Percentiles rank a stretch among this genome's conserved stretches.
phyloP scores from a whole-genome alignment of 495 filamentous ascomycete species.

The Xeromyces bisporus region DNA sequence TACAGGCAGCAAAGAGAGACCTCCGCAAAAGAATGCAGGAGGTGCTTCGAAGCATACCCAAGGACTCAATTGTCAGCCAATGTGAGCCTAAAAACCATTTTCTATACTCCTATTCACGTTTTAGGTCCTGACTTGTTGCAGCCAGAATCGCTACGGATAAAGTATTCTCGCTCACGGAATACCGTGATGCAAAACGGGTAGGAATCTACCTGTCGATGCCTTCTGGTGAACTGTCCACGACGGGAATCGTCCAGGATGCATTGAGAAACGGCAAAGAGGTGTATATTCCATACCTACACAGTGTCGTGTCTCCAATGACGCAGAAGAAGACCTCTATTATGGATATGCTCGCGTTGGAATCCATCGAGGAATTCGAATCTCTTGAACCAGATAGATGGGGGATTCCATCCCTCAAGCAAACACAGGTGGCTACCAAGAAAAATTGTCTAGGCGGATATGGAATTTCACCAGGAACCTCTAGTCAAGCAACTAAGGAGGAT shows the following conservation, averaged over 20 bases:
- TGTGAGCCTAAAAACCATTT: conserved; percentile 38
- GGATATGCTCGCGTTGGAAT: conserved; percentile 78
- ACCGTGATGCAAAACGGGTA: conserved; percentile 52
- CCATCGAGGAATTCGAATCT: conserved; percentile 55
- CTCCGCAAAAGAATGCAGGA: conserved; percentile 52
- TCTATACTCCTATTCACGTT: not conserved
- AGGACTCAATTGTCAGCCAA: conserved; percentile 42
- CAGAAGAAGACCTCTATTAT: conserved; percentile 46
- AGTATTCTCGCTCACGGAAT: conserved; percentile 46
- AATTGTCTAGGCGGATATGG: conserved; percentile 47
- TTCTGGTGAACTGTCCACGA: conserved; percentile 63
- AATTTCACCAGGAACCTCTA: conserved; percentile 4
- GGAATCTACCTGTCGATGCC: conserved; percentile 93
- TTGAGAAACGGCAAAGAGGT: conserved; percentile 62
- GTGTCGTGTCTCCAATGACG: conserved; percentile 22
- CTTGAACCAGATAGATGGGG: conserved; percentile 74
- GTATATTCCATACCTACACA: conserved; percentile 80
- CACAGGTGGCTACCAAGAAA: conserved; percentile 42
- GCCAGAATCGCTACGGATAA: conserved; percentile 40
- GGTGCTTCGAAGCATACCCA: conserved; percentile 37
- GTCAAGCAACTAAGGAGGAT: conserved; percentile 14
- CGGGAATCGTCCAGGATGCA: conserved; percentile 62
- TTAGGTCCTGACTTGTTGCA: conserved; percentile 17
- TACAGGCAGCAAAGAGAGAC: conserved; percentile 55
- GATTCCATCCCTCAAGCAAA: conserved; percentile 59